Percentiles rank a stretch among this genome's conserved stretches.
phyloP scores from a whole-genome alignment of 345 rosid species.

The Excoecaria cochinchinensis region DNA sequence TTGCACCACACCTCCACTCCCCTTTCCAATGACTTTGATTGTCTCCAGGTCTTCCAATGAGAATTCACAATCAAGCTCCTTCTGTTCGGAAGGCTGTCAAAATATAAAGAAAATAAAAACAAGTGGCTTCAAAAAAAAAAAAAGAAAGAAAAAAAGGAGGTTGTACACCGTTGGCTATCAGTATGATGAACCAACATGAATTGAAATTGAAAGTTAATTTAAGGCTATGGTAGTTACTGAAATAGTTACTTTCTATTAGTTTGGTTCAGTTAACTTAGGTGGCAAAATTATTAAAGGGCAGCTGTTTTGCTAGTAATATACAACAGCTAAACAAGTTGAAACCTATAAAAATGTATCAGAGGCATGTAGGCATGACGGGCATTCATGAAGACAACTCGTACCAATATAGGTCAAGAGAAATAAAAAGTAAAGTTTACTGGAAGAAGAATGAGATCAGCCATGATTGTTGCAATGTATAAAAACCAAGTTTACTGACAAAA shows the following conservation, averaged over 20 bases:
- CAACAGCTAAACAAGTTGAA: too few relatives aligned
- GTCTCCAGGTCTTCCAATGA: conserved; percentile 84
- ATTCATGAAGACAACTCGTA: neutral
- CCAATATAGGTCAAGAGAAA: neutral
- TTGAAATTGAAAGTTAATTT: too few relatives aligned
- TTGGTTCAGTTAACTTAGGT: too few relatives aligned
- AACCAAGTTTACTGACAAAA: neutral
- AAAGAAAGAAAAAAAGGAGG: neutral
- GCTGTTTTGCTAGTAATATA: too few relatives aligned
- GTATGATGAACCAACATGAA: too few relatives aligned
- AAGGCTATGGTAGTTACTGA: too few relatives aligned
- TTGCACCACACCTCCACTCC: conserved; percentile 89
- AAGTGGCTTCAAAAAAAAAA: neutral
- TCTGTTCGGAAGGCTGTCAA: conserved; percentile 58
- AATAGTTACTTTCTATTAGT: too few relatives aligned
- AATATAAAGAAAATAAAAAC: conserved; percentile 15
- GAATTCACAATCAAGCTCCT: conserved; percentile 78
- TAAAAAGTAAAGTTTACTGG: neutral
- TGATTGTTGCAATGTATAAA: neutral
- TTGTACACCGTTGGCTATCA: too few relatives aligned
- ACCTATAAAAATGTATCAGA: too few relatives aligned
- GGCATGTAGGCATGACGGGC: too few relatives aligned
- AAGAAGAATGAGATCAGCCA: neutral
- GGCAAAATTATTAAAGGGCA: too few relatives aligned
- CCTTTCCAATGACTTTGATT: conserved; percentile 85